Percentiles rank a stretch among this genome's conserved stretches.
Evolutionary conservation across 192 early-diverging fungal genomes (phyloP).

Genomic region (Funneliformis geosporum): DNA sequence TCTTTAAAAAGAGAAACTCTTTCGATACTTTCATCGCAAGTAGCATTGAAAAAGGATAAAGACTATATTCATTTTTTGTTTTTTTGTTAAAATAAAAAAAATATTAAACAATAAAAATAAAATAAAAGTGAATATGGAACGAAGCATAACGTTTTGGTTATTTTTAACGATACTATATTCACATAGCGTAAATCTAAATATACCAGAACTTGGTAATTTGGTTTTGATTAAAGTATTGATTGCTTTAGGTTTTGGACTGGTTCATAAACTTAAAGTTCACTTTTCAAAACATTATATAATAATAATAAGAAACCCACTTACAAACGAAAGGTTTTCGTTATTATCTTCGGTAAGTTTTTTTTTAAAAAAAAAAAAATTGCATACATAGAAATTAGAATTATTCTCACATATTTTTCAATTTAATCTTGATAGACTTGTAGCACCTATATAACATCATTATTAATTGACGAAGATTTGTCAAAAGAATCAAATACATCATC

Average conservation of each 20-base stretch:
- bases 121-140: neutral
- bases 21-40: too few species aligned
- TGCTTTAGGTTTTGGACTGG: conserved; percentile 5
- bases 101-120: too few species aligned
- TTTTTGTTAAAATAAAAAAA: neutral
- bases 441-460: neutral
- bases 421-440: neutral
- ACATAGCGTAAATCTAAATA: neutral
- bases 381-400: neutral
- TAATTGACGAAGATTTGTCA: neutral
- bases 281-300: neutral
- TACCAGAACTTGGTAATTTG: conserved; percentile 24
- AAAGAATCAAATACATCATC: neutral
- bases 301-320: neutral
- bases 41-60: too few species aligned
- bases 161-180: neutral
- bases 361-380: neutral
- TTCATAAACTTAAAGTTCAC: conserved; percentile 18
- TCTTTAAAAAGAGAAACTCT: too few species aligned
- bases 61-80: neutral
- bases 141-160: neutral
- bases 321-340: neutral
- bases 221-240: neutral
- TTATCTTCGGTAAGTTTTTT: neutral
- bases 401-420: neutral